phyloP scores from a whole-genome alignment of 495 filamentous ascomycete species.

The Letharia lupina region DNA sequence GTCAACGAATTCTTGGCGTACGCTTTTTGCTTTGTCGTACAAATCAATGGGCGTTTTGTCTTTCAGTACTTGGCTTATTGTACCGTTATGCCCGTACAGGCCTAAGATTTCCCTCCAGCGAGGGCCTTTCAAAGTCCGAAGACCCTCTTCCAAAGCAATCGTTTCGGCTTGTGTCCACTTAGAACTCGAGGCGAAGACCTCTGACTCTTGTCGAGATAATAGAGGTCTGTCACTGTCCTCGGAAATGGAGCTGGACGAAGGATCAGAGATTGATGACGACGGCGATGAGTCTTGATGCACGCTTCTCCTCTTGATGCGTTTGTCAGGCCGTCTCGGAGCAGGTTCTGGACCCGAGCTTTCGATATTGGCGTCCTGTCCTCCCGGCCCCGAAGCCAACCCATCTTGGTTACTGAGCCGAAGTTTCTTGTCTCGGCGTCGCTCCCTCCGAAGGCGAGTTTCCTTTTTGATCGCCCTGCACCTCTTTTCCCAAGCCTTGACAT shows the following conservation, averaged over 20 bases:
- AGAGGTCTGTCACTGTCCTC: conserved; percentile 6
- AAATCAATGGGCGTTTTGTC: conserved; percentile 6
- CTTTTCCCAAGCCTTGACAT: conserved; percentile 40
- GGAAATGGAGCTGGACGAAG: background rate
- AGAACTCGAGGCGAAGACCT: background rate
- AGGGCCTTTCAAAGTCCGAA: conserved; percentile 6
- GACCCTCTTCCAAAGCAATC: conserved; percentile 12
- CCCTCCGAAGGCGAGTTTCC: conserved; percentile 40
- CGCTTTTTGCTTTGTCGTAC: background rate
- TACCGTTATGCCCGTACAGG: conserved; percentile 10
- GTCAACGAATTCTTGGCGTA: conserved; percentile 14
- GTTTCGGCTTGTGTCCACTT: conserved; percentile 14
- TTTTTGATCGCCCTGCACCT: conserved; percentile 24
- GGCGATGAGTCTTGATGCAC: conserved; percentile 1
- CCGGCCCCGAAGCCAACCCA: background rate
- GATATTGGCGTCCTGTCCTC: background rate
- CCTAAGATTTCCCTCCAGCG: conserved; percentile 6
- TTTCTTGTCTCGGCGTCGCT: conserved; percentile 26
- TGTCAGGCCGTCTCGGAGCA: conserved; percentile 3
- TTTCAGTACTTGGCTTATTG: conserved; percentile 9
- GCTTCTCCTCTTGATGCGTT: background rate
- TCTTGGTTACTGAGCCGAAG: background rate
- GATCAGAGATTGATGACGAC: background rate
- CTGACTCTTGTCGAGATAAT: background rate
- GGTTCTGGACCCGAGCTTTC: background rate